Evolutionary conservation across 371 early-diverging fungal species (phyloP).

Genomic region (Sporodiniella umbellata): DNA sequence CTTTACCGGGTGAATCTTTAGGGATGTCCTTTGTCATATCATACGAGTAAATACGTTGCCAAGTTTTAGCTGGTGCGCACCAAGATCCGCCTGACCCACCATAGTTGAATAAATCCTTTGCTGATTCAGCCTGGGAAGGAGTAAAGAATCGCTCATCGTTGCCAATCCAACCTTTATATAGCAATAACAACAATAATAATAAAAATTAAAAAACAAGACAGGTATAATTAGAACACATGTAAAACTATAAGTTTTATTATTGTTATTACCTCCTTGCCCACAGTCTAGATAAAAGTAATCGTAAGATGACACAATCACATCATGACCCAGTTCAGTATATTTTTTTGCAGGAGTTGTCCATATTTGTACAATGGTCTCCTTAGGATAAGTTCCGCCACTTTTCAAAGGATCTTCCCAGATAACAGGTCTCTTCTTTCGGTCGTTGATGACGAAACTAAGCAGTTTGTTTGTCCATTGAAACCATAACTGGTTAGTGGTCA

Average conservation of each 20-base stretch:
- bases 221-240: no score
- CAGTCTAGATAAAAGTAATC: conserved; percentile 62
- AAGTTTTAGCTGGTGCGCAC: conserved; percentile 60
- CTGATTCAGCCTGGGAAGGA: conserved; percentile 28
- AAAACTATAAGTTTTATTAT: no score
- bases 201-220: no score
- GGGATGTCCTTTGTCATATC: conserved; percentile 55
- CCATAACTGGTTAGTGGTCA: conserved; percentile 12
- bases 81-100: conserved; percentile 62
- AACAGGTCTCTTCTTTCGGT: conserved; percentile 20
- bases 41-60: conserved; percentile 32
- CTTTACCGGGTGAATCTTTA: conserved; percentile 25
- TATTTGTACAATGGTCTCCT: conserved; percentile 47
- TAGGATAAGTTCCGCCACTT: conserved; percentile 15
- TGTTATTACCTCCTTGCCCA: conserved; percentile 46
- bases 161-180: conserved; percentile 49
- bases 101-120: conserved; percentile 32
- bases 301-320: conserved; percentile 43
- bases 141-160: conserved; percentile 37
- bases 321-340: conserved; percentile 38
- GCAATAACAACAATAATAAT: no score
- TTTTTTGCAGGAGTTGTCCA: conserved; percentile 41
- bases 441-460: conserved; percentile 1
- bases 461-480: conserved; percentile 12
- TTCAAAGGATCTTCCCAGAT: conserved; percentile 29